Percentiles rank a stretch among this genome's conserved stretches.
These are phyloP conservation scores for Moesziomyces parantarcticus DNA, from an alignment of 1,284 basidiomycete species.

Conservation along the genomic window DNA sequence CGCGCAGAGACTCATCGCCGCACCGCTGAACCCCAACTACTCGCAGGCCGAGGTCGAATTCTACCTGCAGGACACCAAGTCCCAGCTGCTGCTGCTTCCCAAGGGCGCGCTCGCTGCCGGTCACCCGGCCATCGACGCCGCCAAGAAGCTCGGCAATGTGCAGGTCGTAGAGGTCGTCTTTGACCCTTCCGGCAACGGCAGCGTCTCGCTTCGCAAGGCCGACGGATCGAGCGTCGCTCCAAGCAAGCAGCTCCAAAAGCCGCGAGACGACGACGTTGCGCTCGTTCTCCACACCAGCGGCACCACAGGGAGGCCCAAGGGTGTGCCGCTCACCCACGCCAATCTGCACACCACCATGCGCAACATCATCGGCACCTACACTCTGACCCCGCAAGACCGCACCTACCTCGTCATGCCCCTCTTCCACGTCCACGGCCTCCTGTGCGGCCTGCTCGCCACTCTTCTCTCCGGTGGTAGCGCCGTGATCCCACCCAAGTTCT, in stretches of 20 bases:
- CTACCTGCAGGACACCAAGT: conserved; percentile 68
- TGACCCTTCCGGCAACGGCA: conserved; percentile 43
- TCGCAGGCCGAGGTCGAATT: conserved; percentile 67
- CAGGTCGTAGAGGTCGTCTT: conserved; percentile 64
- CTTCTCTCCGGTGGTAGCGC: conserved; percentile 74
- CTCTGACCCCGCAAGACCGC: conserved; percentile 70
- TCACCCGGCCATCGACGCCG: conserved; percentile 52
- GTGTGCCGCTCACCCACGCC: conserved; percentile 74
- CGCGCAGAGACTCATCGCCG: conserved; percentile 66
- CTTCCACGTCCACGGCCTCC: conserved; percentile 77
- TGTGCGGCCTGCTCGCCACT: conserved; percentile 75
- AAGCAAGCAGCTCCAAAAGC: conserved; percentile 27
- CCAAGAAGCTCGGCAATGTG: conserved; percentile 48
- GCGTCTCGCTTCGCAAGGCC: conserved; percentile 40
- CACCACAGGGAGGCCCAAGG: conserved; percentile 74
- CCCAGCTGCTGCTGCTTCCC: conserved; percentile 64
- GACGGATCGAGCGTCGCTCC: conserved; percentile 38
- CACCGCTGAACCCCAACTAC: conserved; percentile 70
- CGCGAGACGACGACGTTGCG: conserved; percentile 66
- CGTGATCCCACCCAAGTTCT: conserved; percentile 75
- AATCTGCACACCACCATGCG: conserved; percentile 75
- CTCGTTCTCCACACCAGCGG: conserved; percentile 74
- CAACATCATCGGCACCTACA: conserved; percentile 71
- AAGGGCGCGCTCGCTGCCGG: conserved; percentile 47
- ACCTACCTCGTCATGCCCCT: conserved; percentile 76